Evolutionary conservation across 495 filamentous ascomycete genomes (phyloP).

Genomic region (Aspergillus leporis): DNA sequence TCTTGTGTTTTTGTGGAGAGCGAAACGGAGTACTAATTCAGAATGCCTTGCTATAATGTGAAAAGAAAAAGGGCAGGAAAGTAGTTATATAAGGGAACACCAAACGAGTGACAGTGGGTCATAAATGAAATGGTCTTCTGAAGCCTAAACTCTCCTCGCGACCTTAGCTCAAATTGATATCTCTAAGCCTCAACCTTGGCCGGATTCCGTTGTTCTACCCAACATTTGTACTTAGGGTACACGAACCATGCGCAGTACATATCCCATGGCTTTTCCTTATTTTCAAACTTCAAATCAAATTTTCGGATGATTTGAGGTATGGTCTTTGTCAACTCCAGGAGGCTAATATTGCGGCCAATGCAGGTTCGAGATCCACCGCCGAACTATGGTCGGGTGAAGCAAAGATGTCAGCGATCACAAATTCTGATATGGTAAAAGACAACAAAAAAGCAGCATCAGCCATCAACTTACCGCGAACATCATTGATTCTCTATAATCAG

Average conservation of each 20-base stretch:
- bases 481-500: background rate
- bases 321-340: background rate
- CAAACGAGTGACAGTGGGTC: too few relatives aligned
- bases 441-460: background rate
- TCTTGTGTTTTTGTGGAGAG: too few relatives aligned
- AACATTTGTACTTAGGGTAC: background rate
- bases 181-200: background rate
- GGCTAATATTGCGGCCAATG: background rate
- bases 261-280: background rate
- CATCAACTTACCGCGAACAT: background rate
- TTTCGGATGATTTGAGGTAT: background rate
- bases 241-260: background rate
- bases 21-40: too few relatives aligned
- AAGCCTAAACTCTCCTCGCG: too few relatives aligned
- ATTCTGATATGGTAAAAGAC: too few relatives aligned
- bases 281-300: background rate
- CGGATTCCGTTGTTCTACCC: background rate
- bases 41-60: too few relatives aligned
- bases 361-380: background rate
- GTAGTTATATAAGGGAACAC: too few relatives aligned
- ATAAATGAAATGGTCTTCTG: too few relatives aligned
- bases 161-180: background rate
- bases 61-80: too few relatives aligned
- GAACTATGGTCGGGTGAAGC: background rate
- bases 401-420: background rate